These are phyloP conservation scores for Crepidotus variabilis DNA, from an alignment of 768 basidiomycete genomes.

Conservation along the genomic window DNA sequence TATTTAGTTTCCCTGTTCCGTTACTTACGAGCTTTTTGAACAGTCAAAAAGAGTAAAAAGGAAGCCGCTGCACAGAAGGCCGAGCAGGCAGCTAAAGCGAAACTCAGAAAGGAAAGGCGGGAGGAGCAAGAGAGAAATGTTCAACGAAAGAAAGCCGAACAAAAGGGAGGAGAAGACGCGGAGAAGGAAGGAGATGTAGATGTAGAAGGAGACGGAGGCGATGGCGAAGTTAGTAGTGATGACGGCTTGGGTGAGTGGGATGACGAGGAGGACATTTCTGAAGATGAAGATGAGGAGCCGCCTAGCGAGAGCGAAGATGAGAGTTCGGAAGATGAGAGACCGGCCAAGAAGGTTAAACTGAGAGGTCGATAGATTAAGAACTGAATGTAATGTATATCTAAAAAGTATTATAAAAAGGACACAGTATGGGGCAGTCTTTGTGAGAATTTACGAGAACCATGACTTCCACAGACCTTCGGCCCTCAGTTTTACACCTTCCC, in stretches of 20 bases:
- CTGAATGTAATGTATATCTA: background rate
- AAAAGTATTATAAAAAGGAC: slow-evolving; percentile 1
- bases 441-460: slow-evolving; percentile 18
- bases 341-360: slow-evolving; percentile 54
- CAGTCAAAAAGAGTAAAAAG: slow-evolving; percentile 89
- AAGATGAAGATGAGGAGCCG: slow-evolving; percentile 42
- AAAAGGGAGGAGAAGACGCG: slow-evolving; percentile 19
- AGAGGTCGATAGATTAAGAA: slow-evolving; percentile 20
- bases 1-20: background rate
- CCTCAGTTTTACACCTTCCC: slow-evolving; percentile 91
- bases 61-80: slow-evolving; percentile 64
- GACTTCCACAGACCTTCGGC: slow-evolving; percentile 48
- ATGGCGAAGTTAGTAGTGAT: slow-evolving; percentile 39
- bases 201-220: slow-evolving; percentile 31
- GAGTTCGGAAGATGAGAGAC: slow-evolving; percentile 47
- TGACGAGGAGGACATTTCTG: slow-evolving; percentile 63
- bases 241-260: slow-evolving; percentile 42
- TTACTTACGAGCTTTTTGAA: slow-evolving; percentile 3
- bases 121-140: slow-evolving; percentile 94
- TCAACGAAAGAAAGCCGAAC: slow-evolving; percentile 63
- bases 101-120: slow-evolving; percentile 69
- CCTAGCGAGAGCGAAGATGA: slow-evolving; percentile 36
- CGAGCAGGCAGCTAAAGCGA: slow-evolving; percentile 75
- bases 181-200: slow-evolving; percentile 26
- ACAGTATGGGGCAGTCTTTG: background rate